Base-by-base conservation (phyloP, 1,139 yeast genomes). In the Wickerhamomyces sp. region DNA sequence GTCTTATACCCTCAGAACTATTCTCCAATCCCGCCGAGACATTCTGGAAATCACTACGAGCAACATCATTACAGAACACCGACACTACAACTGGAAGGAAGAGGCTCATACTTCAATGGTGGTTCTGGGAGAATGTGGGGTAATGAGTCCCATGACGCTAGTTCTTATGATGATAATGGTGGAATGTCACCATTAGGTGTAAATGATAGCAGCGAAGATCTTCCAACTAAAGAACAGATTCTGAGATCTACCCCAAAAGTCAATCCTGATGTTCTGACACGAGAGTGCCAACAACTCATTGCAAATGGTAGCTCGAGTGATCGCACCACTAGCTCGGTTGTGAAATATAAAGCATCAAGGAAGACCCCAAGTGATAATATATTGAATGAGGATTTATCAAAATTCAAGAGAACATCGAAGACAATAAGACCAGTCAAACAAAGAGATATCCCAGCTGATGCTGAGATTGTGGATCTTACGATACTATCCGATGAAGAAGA, bases 401-500 rank as follows among this genome's bases (percentile, higher is more conserved):
- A 36, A 10, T 32, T 23, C 27, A 27, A 27, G 18, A 7, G 18
- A 13, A 23, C 10, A 7, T 9, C 27, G 7, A 6, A 7, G 10
- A 34, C 7, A 29, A 15, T 27, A 15, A 29, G 30, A n/a, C 34
- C 27, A n/a, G 14, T 11, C 7, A 37, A 18, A 18, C 7, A 29
- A 7, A 34, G 34, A 9, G 6, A 9, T 9, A 40, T 40, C 5
- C 42, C 42, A 10, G 18, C 10, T 10, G 34, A 29, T 11, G 29
- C 38, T 9, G 36, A 33, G 14, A 29, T 40, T 18, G 35, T 40
- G 27, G 42, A 40, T 18, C 29, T 40, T 10, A 34, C 37, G 31
- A 29, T 29, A 11, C 7, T 29, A 6, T 40, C 42, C 5, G 37
- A 34, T 15, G 36, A 34, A 9, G 31, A 29, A 29, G 31, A 29